Evolutionary conservation across 2,329 filamentous ascomycete genomes (phyloP).

Genomic region (Sporothrix curviconia): DNA sequence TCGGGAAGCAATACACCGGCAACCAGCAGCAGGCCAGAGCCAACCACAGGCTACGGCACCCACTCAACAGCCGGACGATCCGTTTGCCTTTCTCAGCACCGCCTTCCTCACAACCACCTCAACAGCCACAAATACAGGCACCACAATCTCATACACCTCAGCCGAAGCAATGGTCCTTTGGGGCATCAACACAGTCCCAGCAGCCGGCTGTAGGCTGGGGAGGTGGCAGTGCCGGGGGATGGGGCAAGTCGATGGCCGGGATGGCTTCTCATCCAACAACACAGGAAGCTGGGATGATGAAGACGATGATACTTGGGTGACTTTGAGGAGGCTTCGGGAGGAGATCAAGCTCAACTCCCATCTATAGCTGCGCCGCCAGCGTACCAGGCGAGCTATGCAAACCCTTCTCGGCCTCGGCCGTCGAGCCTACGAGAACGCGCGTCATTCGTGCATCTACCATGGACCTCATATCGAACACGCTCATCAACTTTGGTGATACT

Average conservation of each 20-base stretch:
- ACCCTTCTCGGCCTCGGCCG: constrained; percentile 12
- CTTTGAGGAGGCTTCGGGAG: constrained; percentile 50
- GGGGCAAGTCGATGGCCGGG: constrained; percentile 19
- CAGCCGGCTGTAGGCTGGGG: constrained; percentile 8
- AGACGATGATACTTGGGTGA: constrained; percentile 63
- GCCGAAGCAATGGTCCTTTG: constrained; percentile 1
- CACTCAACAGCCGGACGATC: constrained; percentile 21
- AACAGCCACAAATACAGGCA: constrained; percentile 4
- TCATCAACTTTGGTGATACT: constrained; percentile 33
- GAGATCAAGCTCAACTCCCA: not conserved
- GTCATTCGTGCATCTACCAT: constrained; percentile 44
- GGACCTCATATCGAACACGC: constrained; percentile 47
- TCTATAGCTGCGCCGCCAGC: constrained; percentile 9
- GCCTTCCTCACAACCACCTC: constrained; percentile 18
- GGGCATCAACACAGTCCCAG: not conserved
- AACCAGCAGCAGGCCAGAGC: constrained; percentile 20
- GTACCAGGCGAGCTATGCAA: not conserved
- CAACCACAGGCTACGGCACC: constrained; percentile 10
- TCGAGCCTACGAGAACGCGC: constrained; percentile 24
- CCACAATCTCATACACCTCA: constrained; percentile 13
- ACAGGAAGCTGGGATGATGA: constrained; percentile 25
- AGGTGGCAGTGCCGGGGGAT: not conserved
- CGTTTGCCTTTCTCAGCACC: constrained; percentile 28
- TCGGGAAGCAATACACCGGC: constrained; percentile 29
- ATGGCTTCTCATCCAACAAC: constrained; percentile 1